Evolutionary conservation across 1,139 yeast genomes (phyloP), one percentile per base, ranked within the genome.

Genomic region (Nakaseomyces kungkrabaensis): DNA sequence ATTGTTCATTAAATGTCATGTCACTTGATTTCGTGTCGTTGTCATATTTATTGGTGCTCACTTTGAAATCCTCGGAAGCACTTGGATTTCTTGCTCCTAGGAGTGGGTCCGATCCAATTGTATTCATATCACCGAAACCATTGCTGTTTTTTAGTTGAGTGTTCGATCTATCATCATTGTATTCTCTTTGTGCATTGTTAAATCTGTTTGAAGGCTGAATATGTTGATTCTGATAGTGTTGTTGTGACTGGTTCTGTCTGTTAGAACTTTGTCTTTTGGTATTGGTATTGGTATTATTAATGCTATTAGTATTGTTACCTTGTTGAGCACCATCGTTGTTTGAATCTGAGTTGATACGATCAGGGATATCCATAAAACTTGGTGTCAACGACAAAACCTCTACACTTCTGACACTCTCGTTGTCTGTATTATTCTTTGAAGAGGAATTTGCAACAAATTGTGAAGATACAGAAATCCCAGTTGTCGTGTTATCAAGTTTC

Each of bases 381-480:
- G 73, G 72, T 3, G 71, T 69, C 37, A 70, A 47, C 0, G 72
- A 66, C 10, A 69, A 49, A 2, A 68, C 72, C 52, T 69, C 73
- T 6, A 68, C 70, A 45, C 68, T 65, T 37, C 61, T 58, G 42
- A 26, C 43, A 43, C 65, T 59, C 9, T 62, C 63, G 36, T 56
- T 55, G 37, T 58, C 58, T 34, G 50, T 48, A 25, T 55, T 55
- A 38, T 41, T 48, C n/a, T 43, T 37, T 27, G 45, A 38, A 17
- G 48, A 47, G 24, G 54, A 55, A 26, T 54, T 49, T 5, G 42
- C 46, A 11, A 47, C 41, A 8, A 52, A 48, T 13, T 48, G 33
- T 10, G 43, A 29, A 34, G 40, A 34, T n/a, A 38, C n/a, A n/a
- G 40, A 33, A 25, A 24, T 26, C 24, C 26, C 44, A 37, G 45